Evolutionary conservation across 108 stramenopile species (phyloP).

Genomic region (Cyclostephanos tholiformis): DNA sequence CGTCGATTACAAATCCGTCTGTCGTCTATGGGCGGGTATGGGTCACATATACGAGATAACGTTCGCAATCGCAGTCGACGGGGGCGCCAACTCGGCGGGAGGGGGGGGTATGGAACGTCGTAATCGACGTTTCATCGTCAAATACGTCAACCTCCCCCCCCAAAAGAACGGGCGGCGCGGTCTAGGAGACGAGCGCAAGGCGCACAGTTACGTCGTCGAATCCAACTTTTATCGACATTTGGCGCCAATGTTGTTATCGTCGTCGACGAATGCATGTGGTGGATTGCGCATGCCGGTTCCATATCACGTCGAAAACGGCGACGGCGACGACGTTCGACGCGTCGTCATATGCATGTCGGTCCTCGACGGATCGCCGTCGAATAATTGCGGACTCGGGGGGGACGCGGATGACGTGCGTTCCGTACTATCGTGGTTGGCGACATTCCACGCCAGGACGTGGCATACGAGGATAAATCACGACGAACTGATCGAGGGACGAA

Average conservation of each 20-base stretch:
- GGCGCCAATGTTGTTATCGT: conserved; percentile 29
- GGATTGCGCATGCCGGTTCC: conserved; percentile 41
- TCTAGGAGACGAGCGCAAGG: conserved; percentile 73
- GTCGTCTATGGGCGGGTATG: conserved; percentile 56
- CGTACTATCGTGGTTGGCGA: conserved; percentile 62
- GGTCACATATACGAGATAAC: conserved; percentile 63
- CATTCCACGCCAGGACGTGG: conserved; percentile 74
- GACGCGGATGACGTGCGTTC: conserved; percentile 1
- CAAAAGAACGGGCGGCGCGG: conserved; percentile 21
- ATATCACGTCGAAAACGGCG: conserved; percentile 50
- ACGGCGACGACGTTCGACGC: conserved; percentile 13
- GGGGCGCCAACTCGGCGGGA: too few relatives aligned
- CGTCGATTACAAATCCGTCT: conserved; percentile 3
- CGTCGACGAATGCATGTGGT: background rate
- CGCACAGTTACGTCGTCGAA: conserved; percentile 64
- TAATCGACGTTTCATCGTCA: conserved; percentile 47
- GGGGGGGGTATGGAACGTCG: background rate
- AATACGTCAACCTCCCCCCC: conserved; percentile 52
- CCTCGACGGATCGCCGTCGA: conserved; percentile 27
- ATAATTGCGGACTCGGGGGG: background rate
- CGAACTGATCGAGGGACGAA: conserved; percentile 9
- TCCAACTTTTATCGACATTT: conserved; percentile 66
- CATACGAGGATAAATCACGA: conserved; percentile 32
- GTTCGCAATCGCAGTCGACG: background rate
- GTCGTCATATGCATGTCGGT: conserved; percentile 53